These are phyloP conservation scores for Saccharomyces jurei DNA, from an alignment of 805 yeast genomes.

Conservation along the genomic window DNA sequence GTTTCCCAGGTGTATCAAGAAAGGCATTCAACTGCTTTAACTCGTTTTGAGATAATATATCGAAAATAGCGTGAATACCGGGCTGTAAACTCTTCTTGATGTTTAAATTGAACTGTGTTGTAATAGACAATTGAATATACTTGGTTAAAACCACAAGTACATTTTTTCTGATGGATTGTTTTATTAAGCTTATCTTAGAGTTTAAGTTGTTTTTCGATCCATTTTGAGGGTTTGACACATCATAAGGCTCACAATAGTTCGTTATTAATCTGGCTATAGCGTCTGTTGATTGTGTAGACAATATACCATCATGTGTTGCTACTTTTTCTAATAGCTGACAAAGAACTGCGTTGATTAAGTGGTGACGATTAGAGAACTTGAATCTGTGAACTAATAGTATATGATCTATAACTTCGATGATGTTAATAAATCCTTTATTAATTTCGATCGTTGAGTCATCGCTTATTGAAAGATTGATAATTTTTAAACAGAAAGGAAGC, in stretches of 20 bases:
- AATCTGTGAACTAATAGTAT: conserved; percentile 61
- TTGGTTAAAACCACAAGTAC: conserved; percentile 51
- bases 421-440: conserved; percentile 30
- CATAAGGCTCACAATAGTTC: conserved; percentile 65
- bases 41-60: conserved; percentile 60
- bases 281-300: conserved; percentile 35
- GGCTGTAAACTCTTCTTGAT: conserved; percentile 43
- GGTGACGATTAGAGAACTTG: conserved; percentile 66
- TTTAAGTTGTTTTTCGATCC: conserved; percentile 36
- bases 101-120: conserved; percentile 37
- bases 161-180: conserved; percentile 55
- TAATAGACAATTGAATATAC: conserved; percentile 49
- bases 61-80: conserved; percentile 58
- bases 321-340: conserved; percentile 45
- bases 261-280: conserved; percentile 50
- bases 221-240: conserved; percentile 18
- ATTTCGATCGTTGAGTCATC: conserved; percentile 3
- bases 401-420: conserved; percentile 48
- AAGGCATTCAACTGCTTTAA: conserved; percentile 52
- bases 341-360: conserved; percentile 46
- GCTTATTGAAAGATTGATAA: background rate
- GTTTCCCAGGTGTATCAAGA: conserved; percentile 61
- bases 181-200: conserved; percentile 48
- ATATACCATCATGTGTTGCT: conserved; percentile 12
- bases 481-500: conserved; percentile 29